Base-by-base conservation (phyloP, 1,284 basidiomycete species). In the Austroboletus niveus region DNA sequence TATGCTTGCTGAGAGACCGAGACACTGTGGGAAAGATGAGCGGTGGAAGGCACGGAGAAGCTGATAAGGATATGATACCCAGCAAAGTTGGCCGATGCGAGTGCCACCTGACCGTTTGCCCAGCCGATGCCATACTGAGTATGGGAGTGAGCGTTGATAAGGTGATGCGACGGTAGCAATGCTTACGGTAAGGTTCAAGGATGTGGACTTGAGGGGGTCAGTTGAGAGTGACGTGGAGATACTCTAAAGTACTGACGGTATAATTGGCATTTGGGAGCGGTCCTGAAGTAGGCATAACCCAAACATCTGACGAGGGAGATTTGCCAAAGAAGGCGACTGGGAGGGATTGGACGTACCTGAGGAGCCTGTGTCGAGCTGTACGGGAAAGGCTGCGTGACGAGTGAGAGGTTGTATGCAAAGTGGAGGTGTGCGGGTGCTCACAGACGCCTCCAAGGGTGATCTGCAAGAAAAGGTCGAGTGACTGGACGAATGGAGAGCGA, bases 361-460 rank as follows among this genome's bases (percentile, higher is more conserved):
- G 11, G 88, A 91, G 50, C 89, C 89, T 0, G 88, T 90, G 68
- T 92, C 89, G 42, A 92, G 72, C 66, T 91, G 89, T 8, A 90
- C 77, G 42, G 76, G 70, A 64, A 85, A 87, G 14, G 75, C 85
- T 88, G 29, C 42, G 52, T 11, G 42, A 35, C 35, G 32, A 38
- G 45, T 55, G 51, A 43, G 42, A 24, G 35, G 22, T 32, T 20
- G n/a, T 20, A 5, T 20, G 31, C 4, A 15, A 8, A 9, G n/a
- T 17, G n/a, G 36, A 12, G 1, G 4, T 6, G 14, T 5, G 5
- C 4, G 11, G 4, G 22, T 30, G 72, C 81, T 54, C 52, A 89
- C 87, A 72, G 53, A 64, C 70, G 48, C 77, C 79, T 53, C 80
- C 87, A 41, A 89, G 65, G 48, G 81, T 82, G 55, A 89, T 72